Base-by-base conservation (phyloP, 257 asterid genomes). In the Nemophila menziesii region DNA sequence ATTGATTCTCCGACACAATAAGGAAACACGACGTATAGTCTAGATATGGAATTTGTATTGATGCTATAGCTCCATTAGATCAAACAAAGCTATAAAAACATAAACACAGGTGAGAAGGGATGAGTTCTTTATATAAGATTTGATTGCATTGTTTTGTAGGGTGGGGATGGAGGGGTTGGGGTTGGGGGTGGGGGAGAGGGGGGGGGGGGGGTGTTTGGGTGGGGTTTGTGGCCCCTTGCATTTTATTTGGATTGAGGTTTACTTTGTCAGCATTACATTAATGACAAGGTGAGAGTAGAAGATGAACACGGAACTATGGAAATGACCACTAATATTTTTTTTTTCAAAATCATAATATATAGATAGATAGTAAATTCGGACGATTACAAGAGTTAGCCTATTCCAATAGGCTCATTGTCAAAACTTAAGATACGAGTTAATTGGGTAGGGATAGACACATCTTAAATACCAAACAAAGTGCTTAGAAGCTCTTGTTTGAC, bases 211-310 rank as follows among this genome's bases (percentile, higher is more conserved):
- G 33, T 5, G 13, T 38, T 26, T 46, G 23, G 40, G 43, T 41
- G 48, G 55, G 33, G 52, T 10, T 8, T 22, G 21, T 40, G 12
- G 13, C 45, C 45, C 17, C 17, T 20, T 46, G 70, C 41, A 54
- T 86, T 74, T 79, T 73, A 60, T 66, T 60, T 74, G 82, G 66
- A 78, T 80, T 71, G 70, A 63, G 2, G 69, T 70, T 74, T 77
- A 86, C 81, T 78, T 78, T 70, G 74, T 55, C 66, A 71, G 71
- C 61, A 77, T 86, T 81, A 73, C 57, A 39, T 54, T 34, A 23
- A 51, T 44, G 58, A 42, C 26, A 27, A 7, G 36, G 36, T 29
- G 7, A 29, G 36, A 29, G 9, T 29, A 2, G 59, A 51, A 45
- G 70, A 49, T 29, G 61, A 57, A 60, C 60, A 63, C 56, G 56